Evolutionary conservation across 2,329 filamentous ascomycete genomes (phyloP).

Genomic region (Dothideomycetes sp.): DNA sequence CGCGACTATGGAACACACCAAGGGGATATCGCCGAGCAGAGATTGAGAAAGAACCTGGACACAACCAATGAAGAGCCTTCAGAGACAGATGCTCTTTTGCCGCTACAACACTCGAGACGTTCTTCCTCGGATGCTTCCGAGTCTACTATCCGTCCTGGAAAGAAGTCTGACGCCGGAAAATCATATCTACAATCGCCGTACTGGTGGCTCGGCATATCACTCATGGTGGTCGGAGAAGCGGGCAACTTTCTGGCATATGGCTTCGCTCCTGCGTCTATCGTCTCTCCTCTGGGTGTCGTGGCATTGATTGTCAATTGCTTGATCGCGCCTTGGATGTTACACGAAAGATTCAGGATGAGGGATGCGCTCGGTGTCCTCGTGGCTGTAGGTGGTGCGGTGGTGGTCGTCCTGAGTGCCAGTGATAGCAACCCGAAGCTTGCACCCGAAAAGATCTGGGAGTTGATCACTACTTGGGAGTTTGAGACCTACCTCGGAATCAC

Average conservation of each 20-base stretch:
- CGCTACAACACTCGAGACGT: slow-evolving; percentile 36
- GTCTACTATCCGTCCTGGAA: slow-evolving; percentile 26
- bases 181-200: slow-evolving; percentile 84
- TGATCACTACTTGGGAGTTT: slow-evolving; percentile 82
- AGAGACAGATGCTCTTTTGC: slow-evolving; percentile 43
- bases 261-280: slow-evolving; percentile 93
- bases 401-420: slow-evolving; percentile 84
- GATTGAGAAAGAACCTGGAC: slow-evolving; percentile 5
- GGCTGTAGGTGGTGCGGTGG: slow-evolving; percentile 77
- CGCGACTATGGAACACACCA: slow-evolving; percentile 38
- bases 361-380: slow-evolving; percentile 85
- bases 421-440: slow-evolving; percentile 83
- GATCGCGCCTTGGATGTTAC: slow-evolving; percentile 87
- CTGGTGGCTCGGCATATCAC: slow-evolving; percentile 89
- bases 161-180: slow-evolving; percentile 36
- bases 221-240: slow-evolving; percentile 87
- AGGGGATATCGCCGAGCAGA: slow-evolving; percentile 22
- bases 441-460: slow-evolving; percentile 77
- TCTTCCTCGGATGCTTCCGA: slow-evolving; percentile 30
- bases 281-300: slow-evolving; percentile 93
- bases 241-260: slow-evolving; percentile 97
- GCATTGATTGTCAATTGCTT: slow-evolving; percentile 93
- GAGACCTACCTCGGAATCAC: slow-evolving; percentile 81
- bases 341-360: slow-evolving; percentile 73
- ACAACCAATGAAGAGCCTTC: slow-evolving; percentile 17